Evolutionary conservation across 1,284 basidiomycete genomes (phyloP).

Genomic region (Cerioporus squamosus): DNA sequence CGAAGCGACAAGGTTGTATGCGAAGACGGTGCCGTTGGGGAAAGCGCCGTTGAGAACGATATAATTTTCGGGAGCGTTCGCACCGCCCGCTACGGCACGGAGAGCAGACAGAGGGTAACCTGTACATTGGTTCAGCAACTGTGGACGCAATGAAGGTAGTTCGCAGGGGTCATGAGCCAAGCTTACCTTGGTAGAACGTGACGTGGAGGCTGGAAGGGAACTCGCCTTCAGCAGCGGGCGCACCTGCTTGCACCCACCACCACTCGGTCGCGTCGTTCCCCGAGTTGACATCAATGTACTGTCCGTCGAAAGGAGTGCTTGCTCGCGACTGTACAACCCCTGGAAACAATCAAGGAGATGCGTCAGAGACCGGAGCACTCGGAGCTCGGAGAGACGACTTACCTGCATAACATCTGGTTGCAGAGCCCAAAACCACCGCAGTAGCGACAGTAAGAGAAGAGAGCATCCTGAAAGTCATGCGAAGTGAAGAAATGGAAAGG

Average conservation of each 20-base stretch:
- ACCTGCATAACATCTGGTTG: no score
- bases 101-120: slow-evolving; percentile 25
- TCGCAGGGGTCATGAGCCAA: background rate
- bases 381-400: no score
- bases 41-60: slow-evolving; percentile 29
- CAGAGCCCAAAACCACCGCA: no score
- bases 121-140: background rate
- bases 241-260: slow-evolving; percentile 30
- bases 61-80: slow-evolving; percentile 28
- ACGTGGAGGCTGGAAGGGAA: slow-evolving; percentile 9
- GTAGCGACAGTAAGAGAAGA: no score
- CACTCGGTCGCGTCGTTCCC: slow-evolving; percentile 27
- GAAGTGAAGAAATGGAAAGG: no score
- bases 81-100: slow-evolving; percentile 5
- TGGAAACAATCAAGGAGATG: no score
- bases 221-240: slow-evolving; percentile 5
- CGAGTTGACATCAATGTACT: slow-evolving; percentile 26
- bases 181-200: slow-evolving; percentile 20
- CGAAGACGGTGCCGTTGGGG: slow-evolving; percentile 29
- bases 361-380: no score
- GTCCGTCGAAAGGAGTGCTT: slow-evolving; percentile 25
- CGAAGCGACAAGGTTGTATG: slow-evolving; percentile 22
- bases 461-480: no score
- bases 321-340: no score
- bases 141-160: background rate